Percentiles rank a stretch among this genome's conserved stretches.
These are phyloP conservation scores for Ustilago lituana DNA, from an alignment of 1,284 basidiomycete species.

Conservation along the genomic window DNA sequence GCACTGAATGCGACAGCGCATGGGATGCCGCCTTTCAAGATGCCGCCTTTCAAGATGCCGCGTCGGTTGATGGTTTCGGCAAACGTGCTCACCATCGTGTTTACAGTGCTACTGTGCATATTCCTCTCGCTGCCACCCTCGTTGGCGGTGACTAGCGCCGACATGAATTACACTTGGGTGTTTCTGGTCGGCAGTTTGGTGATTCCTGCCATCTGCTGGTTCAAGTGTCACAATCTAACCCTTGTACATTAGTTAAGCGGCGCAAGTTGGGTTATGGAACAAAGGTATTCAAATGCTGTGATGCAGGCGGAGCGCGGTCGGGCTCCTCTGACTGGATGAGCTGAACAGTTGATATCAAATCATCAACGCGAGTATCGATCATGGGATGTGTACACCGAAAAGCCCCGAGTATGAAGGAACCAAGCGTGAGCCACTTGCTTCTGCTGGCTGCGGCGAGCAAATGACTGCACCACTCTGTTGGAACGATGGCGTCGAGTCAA, in stretches of 20 bases:
- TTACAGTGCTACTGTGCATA: constrained; percentile 28
- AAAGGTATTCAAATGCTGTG: no score
- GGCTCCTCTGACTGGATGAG: no score
- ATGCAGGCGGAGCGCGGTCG: no score
- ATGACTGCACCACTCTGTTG: no score
- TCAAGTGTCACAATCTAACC: constrained; percentile 7
- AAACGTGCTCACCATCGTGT: constrained; percentile 34
- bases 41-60: constrained; percentile 31
- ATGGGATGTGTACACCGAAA: no score
- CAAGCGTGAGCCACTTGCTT: no score
- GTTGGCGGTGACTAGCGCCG: constrained; percentile 29
- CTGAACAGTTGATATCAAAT: no score
- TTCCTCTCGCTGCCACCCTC: constrained; percentile 29
- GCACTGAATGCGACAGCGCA: constrained; percentile 2
- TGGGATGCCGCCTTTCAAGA: constrained; percentile 27
- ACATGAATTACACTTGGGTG: constrained; percentile 35
- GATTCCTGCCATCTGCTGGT: constrained; percentile 13
- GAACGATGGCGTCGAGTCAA: no score
- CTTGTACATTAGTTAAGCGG: constrained; percentile 24
- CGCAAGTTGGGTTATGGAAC: no score
- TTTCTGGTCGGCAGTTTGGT: constrained; percentile 18
- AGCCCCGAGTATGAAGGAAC: no score
- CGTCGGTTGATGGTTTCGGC: constrained; percentile 5
- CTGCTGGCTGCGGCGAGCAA: no score
- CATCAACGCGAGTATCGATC: no score